Evolutionary conservation across 1,284 basidiomycete species (phyloP).

Genomic region (Sutorius eximius): DNA sequence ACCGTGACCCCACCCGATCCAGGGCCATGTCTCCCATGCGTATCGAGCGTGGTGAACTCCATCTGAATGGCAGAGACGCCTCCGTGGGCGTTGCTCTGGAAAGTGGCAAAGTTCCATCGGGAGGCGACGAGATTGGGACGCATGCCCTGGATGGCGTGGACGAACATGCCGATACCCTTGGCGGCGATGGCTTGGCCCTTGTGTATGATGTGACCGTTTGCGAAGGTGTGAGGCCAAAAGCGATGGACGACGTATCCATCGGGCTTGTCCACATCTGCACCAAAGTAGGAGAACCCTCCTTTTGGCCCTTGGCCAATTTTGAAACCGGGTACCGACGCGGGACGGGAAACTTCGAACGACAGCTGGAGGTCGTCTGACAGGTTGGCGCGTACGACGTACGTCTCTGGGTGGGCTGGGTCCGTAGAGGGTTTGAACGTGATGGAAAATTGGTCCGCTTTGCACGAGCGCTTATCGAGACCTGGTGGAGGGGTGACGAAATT

Average conservation of each 20-base stretch:
- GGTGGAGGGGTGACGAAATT: slow-evolving; percentile 80
- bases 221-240: slow-evolving; percentile 81
- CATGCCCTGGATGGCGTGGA: slow-evolving; percentile 99
- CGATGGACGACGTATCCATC: slow-evolving; percentile 92
- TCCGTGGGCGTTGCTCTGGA: slow-evolving; percentile 72
- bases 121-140: slow-evolving; percentile 91
- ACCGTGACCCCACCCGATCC: slow-evolving; percentile 81
- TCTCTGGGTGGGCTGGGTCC: slow-evolving; percentile 67
- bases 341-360: slow-evolving; percentile 71
- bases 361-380: slow-evolving; percentile 82
- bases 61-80: slow-evolving; percentile 88
- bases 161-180: slow-evolving; percentile 86
- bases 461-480: slow-evolving; percentile 81
- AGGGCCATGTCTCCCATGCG: slow-evolving; percentile 71
- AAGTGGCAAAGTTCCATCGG: slow-evolving; percentile 95
- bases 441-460: slow-evolving; percentile 89
- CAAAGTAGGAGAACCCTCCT: slow-evolving; percentile 92
- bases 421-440: slow-evolving; percentile 70
- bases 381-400: slow-evolving; percentile 81
- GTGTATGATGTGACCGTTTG: slow-evolving; percentile 70
- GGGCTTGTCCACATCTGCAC: slow-evolving; percentile 67
- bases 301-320: slow-evolving; percentile 88
- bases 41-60: slow-evolving; percentile 89
- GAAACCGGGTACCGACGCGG: slow-evolving; percentile 78
- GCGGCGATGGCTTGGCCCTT: slow-evolving; percentile 69